Base-by-base conservation (phyloP, 116 monocot genomes). In the Trichopus zeylanicus region DNA sequence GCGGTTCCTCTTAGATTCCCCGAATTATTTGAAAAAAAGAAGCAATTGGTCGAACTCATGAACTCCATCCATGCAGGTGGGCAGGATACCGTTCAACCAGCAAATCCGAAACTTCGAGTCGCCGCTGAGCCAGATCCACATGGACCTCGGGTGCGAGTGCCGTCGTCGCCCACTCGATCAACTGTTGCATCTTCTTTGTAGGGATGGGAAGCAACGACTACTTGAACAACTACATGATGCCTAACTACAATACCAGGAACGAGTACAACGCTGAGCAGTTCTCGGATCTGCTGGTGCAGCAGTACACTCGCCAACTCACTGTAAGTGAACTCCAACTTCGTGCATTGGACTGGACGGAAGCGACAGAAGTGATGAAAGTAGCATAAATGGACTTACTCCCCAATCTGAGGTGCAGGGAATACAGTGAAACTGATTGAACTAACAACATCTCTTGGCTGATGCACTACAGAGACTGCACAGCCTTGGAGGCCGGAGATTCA, bases 161-260 rank as follows among this genome's bases (percentile, higher is more conserved):
- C 2, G 59, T 52, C 0, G 73, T 72, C 12, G 60, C 74, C 7
- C 18, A 63, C 5, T 70, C 75, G 21, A 60, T 89, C 5, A 34
- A 59, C 2, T 55, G 57, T 27, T 83, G 74, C 73, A 67, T 94
- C 60, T 81, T 89, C 69, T 86, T 83, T 67, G 56, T 94, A 1
- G 86, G 86, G 29, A 86, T 94, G 86, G 94, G 89, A 7, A 89
- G 89, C 83, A 94, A 94, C 31, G 94, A 89, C 76, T 89, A 89
- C 81, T 72, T 89, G 19, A 94, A 94, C 69, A 89, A 94, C 83
- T 94, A 89, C 57, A 71, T 94, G 26, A 47, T 83, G 72, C 86
- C 89, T 11, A 84, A 89, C 71, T 89, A 78, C 67, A 31, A 81
- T 71, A 83, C 94, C 42, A 62, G 76, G 42, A 73, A 52, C 26